These are phyloP conservation scores for Sphaerulina musiva DNA, from an alignment of 2,329 filamentous ascomycete species.

Conservation along the genomic window DNA sequence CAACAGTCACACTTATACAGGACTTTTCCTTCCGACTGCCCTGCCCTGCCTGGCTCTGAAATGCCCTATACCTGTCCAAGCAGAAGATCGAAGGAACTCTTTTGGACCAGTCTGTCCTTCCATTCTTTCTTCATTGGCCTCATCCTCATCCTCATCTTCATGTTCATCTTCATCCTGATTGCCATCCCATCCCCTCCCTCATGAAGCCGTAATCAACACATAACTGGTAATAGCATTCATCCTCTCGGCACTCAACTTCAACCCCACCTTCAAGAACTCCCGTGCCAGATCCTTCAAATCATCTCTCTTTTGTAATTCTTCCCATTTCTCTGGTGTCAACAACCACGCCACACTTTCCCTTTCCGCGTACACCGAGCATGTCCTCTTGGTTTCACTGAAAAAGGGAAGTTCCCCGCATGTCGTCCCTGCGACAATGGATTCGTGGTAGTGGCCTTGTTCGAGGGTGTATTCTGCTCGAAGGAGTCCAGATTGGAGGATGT, in stretches of 20 bases:
- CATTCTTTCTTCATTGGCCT: too few relatives aligned
- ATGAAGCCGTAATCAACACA: slow-evolving; percentile 39
- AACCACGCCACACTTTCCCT: slow-evolving; percentile 66
- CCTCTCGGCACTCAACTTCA: slow-evolving; percentile 90
- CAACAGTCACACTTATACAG: too few relatives aligned
- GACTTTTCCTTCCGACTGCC: too few relatives aligned
- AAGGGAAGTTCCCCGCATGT: slow-evolving; percentile 95
- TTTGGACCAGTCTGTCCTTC: too few relatives aligned
- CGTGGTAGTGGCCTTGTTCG: slow-evolving; percentile 80
- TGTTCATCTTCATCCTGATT: too few relatives aligned
- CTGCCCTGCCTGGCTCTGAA: too few relatives aligned
- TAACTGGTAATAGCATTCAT: slow-evolving; percentile 63
- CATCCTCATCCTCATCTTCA: too few relatives aligned
- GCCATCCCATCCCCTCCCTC: slow-evolving; percentile 9
- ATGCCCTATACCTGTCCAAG: too few relatives aligned
- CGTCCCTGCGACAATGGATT: slow-evolving; percentile 88
- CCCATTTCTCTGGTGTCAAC: slow-evolving; percentile 67
- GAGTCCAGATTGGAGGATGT: slow-evolving; percentile 82
- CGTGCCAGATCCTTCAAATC: slow-evolving; percentile 61
- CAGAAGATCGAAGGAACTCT: too few relatives aligned
- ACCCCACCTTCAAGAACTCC: slow-evolving; percentile 76
- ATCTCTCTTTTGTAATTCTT: slow-evolving; percentile 62
- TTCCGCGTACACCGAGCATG: slow-evolving; percentile 79
- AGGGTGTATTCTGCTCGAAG: slow-evolving; percentile 84
- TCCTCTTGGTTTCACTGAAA: slow-evolving; percentile 83